phyloP scores from a whole-genome alignment of 352 stramenopile genomes.

The Phytopythium cucurbitacearum region DNA sequence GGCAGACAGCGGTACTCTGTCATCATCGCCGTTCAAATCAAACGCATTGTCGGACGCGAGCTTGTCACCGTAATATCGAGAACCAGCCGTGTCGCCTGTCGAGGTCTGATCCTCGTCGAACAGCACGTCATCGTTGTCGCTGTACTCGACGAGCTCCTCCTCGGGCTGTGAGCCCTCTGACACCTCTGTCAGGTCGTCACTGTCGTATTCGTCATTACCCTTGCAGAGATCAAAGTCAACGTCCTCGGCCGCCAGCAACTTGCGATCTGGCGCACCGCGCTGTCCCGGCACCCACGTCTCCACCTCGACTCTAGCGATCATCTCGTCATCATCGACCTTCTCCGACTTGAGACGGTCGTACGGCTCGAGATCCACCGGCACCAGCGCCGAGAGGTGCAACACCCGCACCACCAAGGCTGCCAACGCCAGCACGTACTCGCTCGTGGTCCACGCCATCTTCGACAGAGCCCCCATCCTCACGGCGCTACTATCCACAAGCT shows the following conservation, averaged over 20 bases:
- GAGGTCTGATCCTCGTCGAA: neutral
- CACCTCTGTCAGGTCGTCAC: neutral
- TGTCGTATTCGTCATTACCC: neutral
- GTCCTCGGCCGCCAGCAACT: slow-evolving; percentile 14
- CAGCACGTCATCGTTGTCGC: slow-evolving; percentile 26
- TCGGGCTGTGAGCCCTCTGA: slow-evolving; percentile 13
- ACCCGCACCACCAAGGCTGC: slow-evolving; percentile 10
- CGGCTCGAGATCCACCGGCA: neutral
- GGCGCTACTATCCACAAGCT: too few species aligned
- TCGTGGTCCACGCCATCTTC: slow-evolving; percentile 18
- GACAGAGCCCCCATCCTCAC: slow-evolving; percentile 21
- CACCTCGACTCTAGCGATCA: slow-evolving; percentile 7
- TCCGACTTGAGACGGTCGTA: neutral
- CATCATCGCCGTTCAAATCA: too few species aligned
- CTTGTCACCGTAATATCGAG: too few species aligned
- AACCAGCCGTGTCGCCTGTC: too few species aligned
- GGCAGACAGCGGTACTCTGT: too few species aligned
- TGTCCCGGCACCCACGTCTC: slow-evolving; percentile 18
- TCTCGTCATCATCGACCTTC: slow-evolving; percentile 8
- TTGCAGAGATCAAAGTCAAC: too few species aligned
- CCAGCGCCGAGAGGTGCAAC: slow-evolving; percentile 5
- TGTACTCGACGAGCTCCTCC: slow-evolving; percentile 34
- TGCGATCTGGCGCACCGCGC: neutral
- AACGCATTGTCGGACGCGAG: too few species aligned
- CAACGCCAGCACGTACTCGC: slow-evolving; percentile 13